These are phyloP conservation scores for Rhodamnia rubescens DNA, from an alignment of 345 rosid species.

Conservation along the genomic window DNA sequence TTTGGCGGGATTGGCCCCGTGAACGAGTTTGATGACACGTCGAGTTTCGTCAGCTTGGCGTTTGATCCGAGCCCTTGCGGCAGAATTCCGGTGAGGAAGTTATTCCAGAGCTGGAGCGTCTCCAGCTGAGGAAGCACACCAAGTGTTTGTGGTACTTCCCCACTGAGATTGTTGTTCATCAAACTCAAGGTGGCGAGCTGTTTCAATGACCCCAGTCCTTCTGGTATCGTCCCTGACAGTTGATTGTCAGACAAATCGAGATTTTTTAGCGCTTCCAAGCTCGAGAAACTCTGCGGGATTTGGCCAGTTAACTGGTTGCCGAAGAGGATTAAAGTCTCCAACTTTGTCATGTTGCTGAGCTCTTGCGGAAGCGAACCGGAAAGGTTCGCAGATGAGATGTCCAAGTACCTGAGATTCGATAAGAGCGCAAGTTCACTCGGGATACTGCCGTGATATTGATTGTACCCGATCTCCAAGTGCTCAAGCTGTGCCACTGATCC, in stretches of 20 bases:
- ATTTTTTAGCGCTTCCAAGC: conserved; percentile 29
- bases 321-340: conserved; percentile 47
- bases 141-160: conserved; percentile 54
- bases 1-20: conserved; percentile 64
- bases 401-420: conserved; percentile 51
- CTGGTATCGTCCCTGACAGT: conserved; percentile 62
- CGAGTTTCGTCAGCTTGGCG: conserved; percentile 43
- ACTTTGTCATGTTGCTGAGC: conserved; percentile 51
- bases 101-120: conserved; percentile 62
- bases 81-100: conserved; percentile 50
- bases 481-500: conserved; percentile 53
- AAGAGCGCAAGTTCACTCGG: conserved; percentile 48
- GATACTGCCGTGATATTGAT: conserved; percentile 39
- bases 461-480: conserved; percentile 79
- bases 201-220: conserved; percentile 32
- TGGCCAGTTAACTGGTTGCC: conserved; percentile 43
- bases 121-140: conserved; percentile 53
- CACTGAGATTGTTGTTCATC: conserved; percentile 45
- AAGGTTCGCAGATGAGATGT: conserved; percentile 50
- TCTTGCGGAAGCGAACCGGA: conserved; percentile 52
- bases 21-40: conserved; percentile 69
- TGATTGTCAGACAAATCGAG: conserved; percentile 69
- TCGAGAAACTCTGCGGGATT: conserved; percentile 55
- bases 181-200: conserved; percentile 51
- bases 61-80: conserved; percentile 71